These are phyloP conservation scores for Fusarium miscanthi DNA, from an alignment of 2,329 filamentous ascomycete genomes.

Conservation along the genomic window DNA sequence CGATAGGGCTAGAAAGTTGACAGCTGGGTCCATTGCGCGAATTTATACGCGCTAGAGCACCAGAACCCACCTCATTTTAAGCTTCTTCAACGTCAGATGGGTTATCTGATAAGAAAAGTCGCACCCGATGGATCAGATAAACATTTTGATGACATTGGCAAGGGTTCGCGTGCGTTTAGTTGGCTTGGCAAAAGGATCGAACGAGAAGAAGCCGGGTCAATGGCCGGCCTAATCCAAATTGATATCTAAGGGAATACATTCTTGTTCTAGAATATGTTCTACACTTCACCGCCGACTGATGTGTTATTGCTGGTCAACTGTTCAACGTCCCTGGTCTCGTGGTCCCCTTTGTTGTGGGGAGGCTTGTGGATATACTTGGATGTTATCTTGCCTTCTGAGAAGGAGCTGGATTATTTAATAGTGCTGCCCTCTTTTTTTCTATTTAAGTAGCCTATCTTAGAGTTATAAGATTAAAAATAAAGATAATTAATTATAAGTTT, in stretches of 20 bases:
- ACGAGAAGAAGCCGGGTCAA: background rate
- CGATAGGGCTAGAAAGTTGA: background rate
- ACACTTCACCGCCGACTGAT: too few relatives aligned
- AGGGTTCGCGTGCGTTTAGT: accelerated
- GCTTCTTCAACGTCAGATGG: background rate
- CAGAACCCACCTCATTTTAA: background rate
- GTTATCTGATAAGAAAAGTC: background rate
- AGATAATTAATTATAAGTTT: too few relatives aligned
- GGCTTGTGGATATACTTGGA: too few relatives aligned
- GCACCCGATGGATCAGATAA: background rate
- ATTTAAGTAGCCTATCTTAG: too few relatives aligned
- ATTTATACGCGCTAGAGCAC: background rate
- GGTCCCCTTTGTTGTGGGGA: too few relatives aligned
- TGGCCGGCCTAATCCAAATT: background rate
- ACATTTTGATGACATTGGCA: too few relatives aligned
- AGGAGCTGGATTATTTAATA: too few relatives aligned
- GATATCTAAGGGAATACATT: accelerated
- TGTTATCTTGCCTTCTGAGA: too few relatives aligned
- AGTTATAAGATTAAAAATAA: too few relatives aligned
- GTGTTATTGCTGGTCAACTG: too few relatives aligned
- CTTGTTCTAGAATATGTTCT: background rate
- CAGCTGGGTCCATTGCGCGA: background rate
- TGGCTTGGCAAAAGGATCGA: accelerated
- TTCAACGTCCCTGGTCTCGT: too few relatives aligned
- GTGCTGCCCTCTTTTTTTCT: too few relatives aligned